phyloP scores from a whole-genome alignment of 306 rosid genomes.

The Medicago lupulina region DNA sequence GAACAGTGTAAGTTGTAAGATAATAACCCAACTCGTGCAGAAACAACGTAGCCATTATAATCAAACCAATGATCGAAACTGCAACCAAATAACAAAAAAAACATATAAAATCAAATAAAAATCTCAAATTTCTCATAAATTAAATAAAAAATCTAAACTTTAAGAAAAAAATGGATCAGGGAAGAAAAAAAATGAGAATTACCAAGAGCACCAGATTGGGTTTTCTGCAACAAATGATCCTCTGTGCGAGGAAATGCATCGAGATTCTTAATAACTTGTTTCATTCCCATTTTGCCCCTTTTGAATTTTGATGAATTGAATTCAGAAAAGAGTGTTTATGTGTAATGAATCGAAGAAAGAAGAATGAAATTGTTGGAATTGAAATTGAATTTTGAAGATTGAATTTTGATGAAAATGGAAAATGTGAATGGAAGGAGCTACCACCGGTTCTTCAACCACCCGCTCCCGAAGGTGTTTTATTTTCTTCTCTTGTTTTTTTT shows the following conservation, averaged over 20 bases:
- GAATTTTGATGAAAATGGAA: background rate
- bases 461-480: background rate
- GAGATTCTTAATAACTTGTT: slow-evolving; percentile 70
- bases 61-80: slow-evolving; percentile 82
- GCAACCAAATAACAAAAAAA: slow-evolving; percentile 7
- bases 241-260: slow-evolving; percentile 99
- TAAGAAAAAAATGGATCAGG: slow-evolving; percentile 2
- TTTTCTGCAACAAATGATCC: slow-evolving; percentile 89
- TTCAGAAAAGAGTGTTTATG: background rate
- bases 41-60: slow-evolving; percentile 82
- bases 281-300: slow-evolving; percentile 69
- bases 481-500: background rate
- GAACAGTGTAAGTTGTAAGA: slow-evolving; percentile 80
- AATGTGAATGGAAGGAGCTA: slow-evolving; percentile 1
- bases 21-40: slow-evolving; percentile 92
- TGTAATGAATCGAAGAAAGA: background rate
- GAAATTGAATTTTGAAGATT: background rate
- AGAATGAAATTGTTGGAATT: background rate
- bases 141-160: background rate
- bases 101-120: background rate
- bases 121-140: too few relatives aligned
- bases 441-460: slow-evolving; percentile 1
- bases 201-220: slow-evolving; percentile 98
- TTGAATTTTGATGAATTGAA: background rate
- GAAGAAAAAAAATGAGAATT: slow-evolving; percentile 26